Evolutionary conservation across 129 eudicot genomes (phyloP).

Genomic region (Gnaphalium uliginosum): DNA sequence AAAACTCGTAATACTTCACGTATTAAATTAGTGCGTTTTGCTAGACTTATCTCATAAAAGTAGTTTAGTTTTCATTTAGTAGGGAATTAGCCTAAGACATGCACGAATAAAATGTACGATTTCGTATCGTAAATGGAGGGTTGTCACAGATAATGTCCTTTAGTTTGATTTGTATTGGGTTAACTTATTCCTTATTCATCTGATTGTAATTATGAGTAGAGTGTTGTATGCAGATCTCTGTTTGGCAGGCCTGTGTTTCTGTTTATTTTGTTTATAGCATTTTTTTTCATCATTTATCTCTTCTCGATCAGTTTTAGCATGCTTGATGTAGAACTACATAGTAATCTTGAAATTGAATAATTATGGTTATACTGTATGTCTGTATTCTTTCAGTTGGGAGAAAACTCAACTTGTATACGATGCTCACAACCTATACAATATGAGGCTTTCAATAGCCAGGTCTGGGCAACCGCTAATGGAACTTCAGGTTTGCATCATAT

Average conservation of each 20-base stretch:
- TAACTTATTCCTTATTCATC: neutral
- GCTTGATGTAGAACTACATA: neutral
- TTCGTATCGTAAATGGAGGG: too few species aligned
- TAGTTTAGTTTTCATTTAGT: too few species aligned
- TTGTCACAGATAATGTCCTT: neutral
- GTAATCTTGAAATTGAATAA: neutral
- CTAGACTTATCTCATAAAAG: too few species aligned
- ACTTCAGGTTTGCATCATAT: constrained; percentile 34
- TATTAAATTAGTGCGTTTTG: too few species aligned
- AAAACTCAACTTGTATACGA: constrained; percentile 7
- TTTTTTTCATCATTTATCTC: neutral
- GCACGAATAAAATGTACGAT: too few species aligned
- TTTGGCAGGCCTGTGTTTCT: neutral
- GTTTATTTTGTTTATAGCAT: neutral
- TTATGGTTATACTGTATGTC: neutral
- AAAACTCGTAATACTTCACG: too few species aligned
- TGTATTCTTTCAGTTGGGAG: constrained; percentile 19
- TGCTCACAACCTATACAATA: constrained; percentile 24
- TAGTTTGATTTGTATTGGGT: neutral
- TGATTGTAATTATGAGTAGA: neutral
- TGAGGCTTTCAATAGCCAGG: constrained; percentile 33
- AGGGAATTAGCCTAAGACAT: too few species aligned
- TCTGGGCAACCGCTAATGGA: constrained; percentile 35
- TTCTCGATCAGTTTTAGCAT: neutral
- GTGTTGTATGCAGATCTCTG: neutral